phyloP scores from a whole-genome alignment of 2,329 filamentous ascomycete genomes.

The Cytospora leucostoma region DNA sequence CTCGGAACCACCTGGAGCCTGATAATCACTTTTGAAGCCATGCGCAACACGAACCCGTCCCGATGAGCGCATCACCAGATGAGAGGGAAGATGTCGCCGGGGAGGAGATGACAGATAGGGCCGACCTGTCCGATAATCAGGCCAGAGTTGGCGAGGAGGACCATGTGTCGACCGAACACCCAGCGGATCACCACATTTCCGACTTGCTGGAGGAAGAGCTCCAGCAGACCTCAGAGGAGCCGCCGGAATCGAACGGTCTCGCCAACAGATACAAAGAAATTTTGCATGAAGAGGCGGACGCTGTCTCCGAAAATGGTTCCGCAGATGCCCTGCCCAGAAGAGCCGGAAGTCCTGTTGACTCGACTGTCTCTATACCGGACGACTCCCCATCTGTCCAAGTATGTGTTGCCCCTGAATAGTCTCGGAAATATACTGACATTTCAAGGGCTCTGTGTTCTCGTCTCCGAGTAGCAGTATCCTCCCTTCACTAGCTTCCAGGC shows the following conservation, averaged over 20 bases:
- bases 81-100: constrained; percentile 60
- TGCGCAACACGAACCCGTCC: constrained; percentile 43
- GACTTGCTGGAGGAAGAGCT: constrained; percentile 41
- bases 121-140: constrained; percentile 46
- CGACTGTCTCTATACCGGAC: constrained; percentile 72
- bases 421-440: constrained; percentile 2
- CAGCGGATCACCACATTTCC: constrained; percentile 39
- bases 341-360: constrained; percentile 68
- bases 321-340: constrained; percentile 53
- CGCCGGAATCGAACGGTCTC: constrained; percentile 38
- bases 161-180: constrained; percentile 39
- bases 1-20: constrained; percentile 6
- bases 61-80: constrained; percentile 70
- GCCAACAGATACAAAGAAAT: constrained; percentile 49
- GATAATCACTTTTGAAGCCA: constrained; percentile 26
- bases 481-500: constrained; percentile 67
- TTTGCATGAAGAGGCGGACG: constrained; percentile 45
- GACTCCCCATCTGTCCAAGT: constrained; percentile 84
- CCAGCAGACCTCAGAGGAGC: constrained; percentile 32
- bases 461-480: constrained; percentile 75
- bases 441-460: constrained; percentile 60
- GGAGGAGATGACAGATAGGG: constrained; percentile 49
- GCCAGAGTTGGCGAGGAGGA: constrained; percentile 46
- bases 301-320: constrained; percentile 54
- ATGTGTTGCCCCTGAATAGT: constrained; percentile 27